Evolutionary conservation across 2,329 filamentous ascomycete genomes (phyloP), one percentile per base, ranked within the genome.

Genomic region (Bipolaris zeicola): DNA sequence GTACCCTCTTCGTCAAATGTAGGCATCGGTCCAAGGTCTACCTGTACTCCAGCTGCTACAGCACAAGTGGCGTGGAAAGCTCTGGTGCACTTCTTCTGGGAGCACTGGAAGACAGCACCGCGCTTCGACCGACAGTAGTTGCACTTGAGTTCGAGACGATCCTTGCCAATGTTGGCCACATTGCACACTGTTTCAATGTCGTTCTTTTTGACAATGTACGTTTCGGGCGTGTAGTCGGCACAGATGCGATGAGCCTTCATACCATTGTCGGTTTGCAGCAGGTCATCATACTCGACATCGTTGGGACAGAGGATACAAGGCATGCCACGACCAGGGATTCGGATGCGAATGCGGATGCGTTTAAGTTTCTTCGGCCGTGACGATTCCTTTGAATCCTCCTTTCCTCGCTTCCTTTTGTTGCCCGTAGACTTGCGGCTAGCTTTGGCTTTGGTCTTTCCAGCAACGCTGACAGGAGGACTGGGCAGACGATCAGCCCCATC

Each of bases 101-200:
- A 96, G 77, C 95, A 99, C 76, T 98, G 94, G 79, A 99, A 96
- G 78, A 94, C 97, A 14, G 92, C 92, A n/a, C 95, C 95, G 55
- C 90, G 90, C 76, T 95, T 96, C 31, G 92, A 96, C 33, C 93
- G 91, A 73, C 95, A 99, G 78, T 91, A 96, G 60, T 96, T 87
- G 76, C 95, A 99, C 76, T 96, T 96, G 65, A 98, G 87, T 24
- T 96, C 92, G 65, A 96, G 80, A 18, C 94, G 90, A 53, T 90
- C 91, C 75, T 95, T 94, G 71, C 90, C 88, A 64, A 98, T 92
- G 58, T 86, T 86, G n/a, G 85, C 84, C 48, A 92, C 85, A 64
- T 96, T 94, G 64, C 85, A 89, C 22, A 97, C 85, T 8, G 87
- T 84, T 59, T 96, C 92, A 4, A 62, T 51, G 28, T 85, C 90